Conservation (phyloP, 2,329 filamentous ascomycete genomes). For the Tympanopsis confertula region DNA sequence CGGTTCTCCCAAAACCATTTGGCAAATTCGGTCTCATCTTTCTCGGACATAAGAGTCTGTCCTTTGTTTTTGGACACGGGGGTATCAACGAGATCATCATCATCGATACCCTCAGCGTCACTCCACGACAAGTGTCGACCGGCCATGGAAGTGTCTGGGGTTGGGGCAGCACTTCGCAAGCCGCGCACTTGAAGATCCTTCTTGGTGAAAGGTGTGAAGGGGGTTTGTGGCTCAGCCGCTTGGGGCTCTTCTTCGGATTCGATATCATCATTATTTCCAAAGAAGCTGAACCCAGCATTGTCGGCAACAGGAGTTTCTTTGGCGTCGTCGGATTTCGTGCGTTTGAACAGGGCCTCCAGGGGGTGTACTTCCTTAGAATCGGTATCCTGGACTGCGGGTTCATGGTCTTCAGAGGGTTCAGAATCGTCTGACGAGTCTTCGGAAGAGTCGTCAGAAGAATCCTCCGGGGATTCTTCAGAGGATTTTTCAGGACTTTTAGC, state of each 20-base stretch:
- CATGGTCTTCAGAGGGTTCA: constrained; percentile 36
- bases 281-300: constrained; percentile 67
- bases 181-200: constrained; percentile 66
- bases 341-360: constrained; percentile 85
- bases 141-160: constrained; percentile 67
- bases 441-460: constrained; percentile 15
- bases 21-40: constrained; percentile 41
- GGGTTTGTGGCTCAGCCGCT: constrained; percentile 32
- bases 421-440: constrained; percentile 38
- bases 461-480: background rate
- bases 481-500: background rate
- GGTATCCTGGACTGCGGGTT: constrained; percentile 34
- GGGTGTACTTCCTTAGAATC: constrained; percentile 57
- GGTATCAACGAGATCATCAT: background rate
- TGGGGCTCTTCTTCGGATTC: constrained; percentile 22
- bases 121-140: background rate
- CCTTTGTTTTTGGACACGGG: background rate
- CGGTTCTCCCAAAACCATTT: constrained; percentile 39
- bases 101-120: background rate
- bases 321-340: constrained; percentile 25
- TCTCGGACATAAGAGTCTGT: too few species aligned
- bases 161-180: constrained; percentile 81
- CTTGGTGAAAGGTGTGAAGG: constrained; percentile 74
- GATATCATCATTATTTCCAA: constrained; percentile 40
- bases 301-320: constrained; percentile 23